Conservation (phyloP, 768 basidiomycete genomes). For the Trametes gibbosa region DNA sequence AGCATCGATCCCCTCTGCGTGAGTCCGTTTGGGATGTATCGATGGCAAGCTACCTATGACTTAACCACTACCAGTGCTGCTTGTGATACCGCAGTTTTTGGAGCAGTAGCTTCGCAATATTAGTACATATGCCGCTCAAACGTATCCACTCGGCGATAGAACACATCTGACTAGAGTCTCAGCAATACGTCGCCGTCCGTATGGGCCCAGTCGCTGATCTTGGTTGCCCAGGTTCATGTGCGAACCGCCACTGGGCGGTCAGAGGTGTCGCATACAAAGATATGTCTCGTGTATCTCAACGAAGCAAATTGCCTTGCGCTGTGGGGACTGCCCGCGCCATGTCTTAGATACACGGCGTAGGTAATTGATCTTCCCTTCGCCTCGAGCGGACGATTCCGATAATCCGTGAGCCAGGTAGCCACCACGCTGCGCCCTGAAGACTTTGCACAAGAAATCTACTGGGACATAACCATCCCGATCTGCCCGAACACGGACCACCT, state of each 20-base stretch:
- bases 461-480: constrained; percentile 4
- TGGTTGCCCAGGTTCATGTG: constrained; percentile 1
- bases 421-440: background rate
- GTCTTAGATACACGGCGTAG: background rate
- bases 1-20: no score
- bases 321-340: background rate
- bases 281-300: background rate
- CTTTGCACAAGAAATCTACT: background rate
- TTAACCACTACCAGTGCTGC: no score
- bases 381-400: background rate
- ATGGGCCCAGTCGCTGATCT: constrained; percentile 1
- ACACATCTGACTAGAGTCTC: background rate
- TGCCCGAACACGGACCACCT: background rate
- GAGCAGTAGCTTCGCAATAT: no score
- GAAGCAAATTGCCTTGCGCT: background rate
- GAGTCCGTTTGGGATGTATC: no score
- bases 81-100: no score
- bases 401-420: no score
- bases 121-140: no score
- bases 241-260: background rate
- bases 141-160: no score
- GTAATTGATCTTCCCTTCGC: background rate
- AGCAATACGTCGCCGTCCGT: background rate
- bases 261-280: background rate
- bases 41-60: no score